Evolutionary conservation across 176 grass and related monocot species (phyloP), one percentile per base, ranked within the genome.

Genomic region (Cenchrus purpureus): DNA sequence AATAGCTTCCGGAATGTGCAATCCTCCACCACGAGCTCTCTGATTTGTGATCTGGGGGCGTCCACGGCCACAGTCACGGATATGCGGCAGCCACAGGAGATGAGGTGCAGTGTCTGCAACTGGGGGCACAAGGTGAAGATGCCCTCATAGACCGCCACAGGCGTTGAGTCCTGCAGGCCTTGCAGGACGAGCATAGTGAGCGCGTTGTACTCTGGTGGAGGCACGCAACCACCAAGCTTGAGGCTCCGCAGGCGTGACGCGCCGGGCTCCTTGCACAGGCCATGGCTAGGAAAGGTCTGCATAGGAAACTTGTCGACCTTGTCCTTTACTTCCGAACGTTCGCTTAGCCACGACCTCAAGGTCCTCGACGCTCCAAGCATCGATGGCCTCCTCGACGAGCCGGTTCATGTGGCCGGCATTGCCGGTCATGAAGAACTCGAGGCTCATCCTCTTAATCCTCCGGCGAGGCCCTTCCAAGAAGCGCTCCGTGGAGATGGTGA

Each of bases 321-420:
- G 22, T 17, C 14, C 15, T 16, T 3, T 12, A 13, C 34, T 34
- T 34, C 6, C 0, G 44, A n/a, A 64, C 2, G 16, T 2, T 9
- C 57, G 28, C 69, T 19, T 51, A 1, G 44, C 68, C 0, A 83
- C 46, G 29, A 8, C 69, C 69, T 74, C 81, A 17, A 83, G 81
- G 43, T 83, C 57, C 43, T 83, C 81, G 57, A 74, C 69, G 14
- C 69, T 56, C 69, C 81, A 83, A 22, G 28, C 55, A 16, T 74
- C 81, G 3, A 83, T 52, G 56, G 81, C 69, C 10, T 40, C 44
- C 6, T 55, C 43, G 69, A 83, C 13, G 16, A 83, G 43, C 10
- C 69, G 10, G 44, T 83, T 34, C n/a, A 64, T n/a, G 81, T 16
- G 6, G 16, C 28, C 28, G 0, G 68, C 7, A 10, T 28, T 29